Base-by-base conservation (phyloP, 768 basidiomycete genomes). In the Tricholoma bakamatsutake region DNA sequence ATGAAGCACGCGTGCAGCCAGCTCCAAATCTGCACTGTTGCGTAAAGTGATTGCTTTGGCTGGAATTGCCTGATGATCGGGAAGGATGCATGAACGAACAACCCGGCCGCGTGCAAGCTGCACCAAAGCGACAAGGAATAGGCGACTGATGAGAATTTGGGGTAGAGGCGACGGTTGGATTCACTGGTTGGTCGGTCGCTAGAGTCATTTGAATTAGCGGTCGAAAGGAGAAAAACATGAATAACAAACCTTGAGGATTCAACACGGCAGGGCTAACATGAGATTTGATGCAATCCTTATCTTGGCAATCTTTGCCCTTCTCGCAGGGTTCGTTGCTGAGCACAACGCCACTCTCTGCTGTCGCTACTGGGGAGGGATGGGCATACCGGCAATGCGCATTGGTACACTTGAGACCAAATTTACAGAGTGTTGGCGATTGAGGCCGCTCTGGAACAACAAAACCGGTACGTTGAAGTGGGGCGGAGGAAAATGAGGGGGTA, bases 341-440 rank as follows among this genome's bases (percentile, higher is more conserved):
- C 1, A 98, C 97, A 59, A 99, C 81, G 8, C 95, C 97, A 63
- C 90, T 94, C 72, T 96, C 93, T 31, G 88, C 79, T 15, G 96
- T 97, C 5, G 97, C 95, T 3, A 94, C 92, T n/a, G 97, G 97
- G 8, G 90, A 93, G 4, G 97, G 95, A 69, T 99, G 97, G 8
- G 93, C 92, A 69, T 84, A 98, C 15, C 88, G 80, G 69, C 97
- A 99, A 46, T 86, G 78, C 0, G 88, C 78, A 68, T 98, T 96
- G 49, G 87, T 88, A 71, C 97, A 99, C 61, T 94, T 96, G 21
- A 87, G 77, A 10, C 81, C 85, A 61, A 90, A 98, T 73, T 97
- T 97, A 83, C 97, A 99, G 18, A 99, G 77, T 0, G 89, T 91
- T 0, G 91, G 91, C 1, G 91, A 91, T 62, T 88, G 87, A 1